Percentiles rank a stretch among this genome's conserved stretches.
These are phyloP conservation scores for Fistulifera solaris DNA, from an alignment of 108 stramenopile species.

Conservation along the genomic window DNA sequence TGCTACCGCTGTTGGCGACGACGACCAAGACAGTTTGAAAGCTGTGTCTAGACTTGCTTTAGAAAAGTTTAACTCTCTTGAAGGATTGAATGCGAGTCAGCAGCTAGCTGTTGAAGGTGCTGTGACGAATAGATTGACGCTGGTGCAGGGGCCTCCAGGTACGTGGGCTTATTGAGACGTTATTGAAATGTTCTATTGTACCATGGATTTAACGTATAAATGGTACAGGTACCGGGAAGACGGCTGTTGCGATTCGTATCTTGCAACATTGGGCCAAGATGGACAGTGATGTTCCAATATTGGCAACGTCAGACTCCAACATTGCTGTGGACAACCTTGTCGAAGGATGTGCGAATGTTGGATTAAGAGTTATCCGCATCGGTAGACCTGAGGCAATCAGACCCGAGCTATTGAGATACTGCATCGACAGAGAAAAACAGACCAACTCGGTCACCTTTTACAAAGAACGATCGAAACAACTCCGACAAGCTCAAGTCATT, in stretches of 20 bases:
- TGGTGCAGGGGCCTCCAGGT: conserved; percentile 86
- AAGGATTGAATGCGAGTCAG: conserved; percentile 81
- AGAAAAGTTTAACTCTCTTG: conserved; percentile 74
- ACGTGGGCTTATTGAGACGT: too few relatives aligned
- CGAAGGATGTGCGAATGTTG: conserved; percentile 87
- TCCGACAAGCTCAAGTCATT: conserved; percentile 83
- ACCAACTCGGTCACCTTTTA: conserved; percentile 34
- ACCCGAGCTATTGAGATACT: conserved; percentile 80
- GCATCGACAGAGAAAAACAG: conserved; percentile 64
- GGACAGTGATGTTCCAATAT: conserved; percentile 58
- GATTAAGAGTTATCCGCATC: conserved; percentile 83
- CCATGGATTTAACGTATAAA: neutral
- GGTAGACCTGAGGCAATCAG: conserved; percentile 90
- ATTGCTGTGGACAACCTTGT: conserved; percentile 97
- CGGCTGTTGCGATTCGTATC: conserved; percentile 84
- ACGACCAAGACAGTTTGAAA: conserved; percentile 43
- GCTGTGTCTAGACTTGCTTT: conserved; percentile 59
- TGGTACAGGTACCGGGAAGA: conserved; percentile 81
- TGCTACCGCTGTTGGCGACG: conserved; percentile 70
- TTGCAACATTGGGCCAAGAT: conserved; percentile 83
- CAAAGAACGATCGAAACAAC: conserved; percentile 72
- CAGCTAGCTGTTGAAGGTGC: conserved; percentile 84
- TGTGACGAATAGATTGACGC: conserved; percentile 74
- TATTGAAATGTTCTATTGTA: neutral
- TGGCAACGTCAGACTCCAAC: conserved; percentile 90